Percentiles rank a stretch among this genome's conserved stretches.
phyloP scores from a whole-genome alignment of 23 red algal species.

The Cyanidium caldarium region DNA sequence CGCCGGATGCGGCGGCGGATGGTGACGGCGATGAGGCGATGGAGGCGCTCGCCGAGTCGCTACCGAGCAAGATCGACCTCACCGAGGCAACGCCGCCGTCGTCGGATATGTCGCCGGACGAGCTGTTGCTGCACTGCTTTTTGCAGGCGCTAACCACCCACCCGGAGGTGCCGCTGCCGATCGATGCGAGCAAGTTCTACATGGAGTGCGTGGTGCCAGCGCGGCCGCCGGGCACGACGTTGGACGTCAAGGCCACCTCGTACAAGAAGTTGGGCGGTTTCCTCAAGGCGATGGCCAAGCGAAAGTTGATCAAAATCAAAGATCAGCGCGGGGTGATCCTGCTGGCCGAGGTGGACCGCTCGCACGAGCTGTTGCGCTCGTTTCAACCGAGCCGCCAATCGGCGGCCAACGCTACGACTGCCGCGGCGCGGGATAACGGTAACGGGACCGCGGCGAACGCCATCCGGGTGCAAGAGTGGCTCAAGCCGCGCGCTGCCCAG shows the following conservation, averaged over 20 bases:
- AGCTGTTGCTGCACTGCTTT: conserved; percentile 17
- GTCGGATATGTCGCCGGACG: not conserved
- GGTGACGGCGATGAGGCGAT: not conserved
- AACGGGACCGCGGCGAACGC: too few relatives aligned
- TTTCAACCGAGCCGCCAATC: not conserved
- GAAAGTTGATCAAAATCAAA: conserved; percentile 17
- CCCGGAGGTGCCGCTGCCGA: not conserved
- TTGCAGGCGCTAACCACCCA: conserved; percentile 14
- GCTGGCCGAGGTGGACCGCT: not conserved
- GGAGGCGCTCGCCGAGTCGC: not conserved
- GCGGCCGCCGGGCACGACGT: not conserved
- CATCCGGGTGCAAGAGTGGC: not conserved
- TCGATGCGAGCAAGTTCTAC: conserved; percentile 24
- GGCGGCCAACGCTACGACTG: not conserved
- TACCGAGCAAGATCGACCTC: not conserved
- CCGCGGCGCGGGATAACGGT: too few relatives aligned
- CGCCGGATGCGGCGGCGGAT: not conserved
- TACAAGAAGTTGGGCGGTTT: conserved; percentile 21
- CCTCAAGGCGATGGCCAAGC: conserved; percentile 12
- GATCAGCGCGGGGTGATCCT: conserved; percentile 12
- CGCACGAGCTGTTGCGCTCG: conserved; percentile 1
- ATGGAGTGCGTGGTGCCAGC: conserved; percentile 5
- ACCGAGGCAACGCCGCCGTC: not conserved
- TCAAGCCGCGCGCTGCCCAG: not conserved
- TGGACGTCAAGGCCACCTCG: conserved; percentile 12